These are phyloP conservation scores for Shiraia bambusicola DNA, from an alignment of 2,329 filamentous ascomycete genomes.

Conservation along the genomic window DNA sequence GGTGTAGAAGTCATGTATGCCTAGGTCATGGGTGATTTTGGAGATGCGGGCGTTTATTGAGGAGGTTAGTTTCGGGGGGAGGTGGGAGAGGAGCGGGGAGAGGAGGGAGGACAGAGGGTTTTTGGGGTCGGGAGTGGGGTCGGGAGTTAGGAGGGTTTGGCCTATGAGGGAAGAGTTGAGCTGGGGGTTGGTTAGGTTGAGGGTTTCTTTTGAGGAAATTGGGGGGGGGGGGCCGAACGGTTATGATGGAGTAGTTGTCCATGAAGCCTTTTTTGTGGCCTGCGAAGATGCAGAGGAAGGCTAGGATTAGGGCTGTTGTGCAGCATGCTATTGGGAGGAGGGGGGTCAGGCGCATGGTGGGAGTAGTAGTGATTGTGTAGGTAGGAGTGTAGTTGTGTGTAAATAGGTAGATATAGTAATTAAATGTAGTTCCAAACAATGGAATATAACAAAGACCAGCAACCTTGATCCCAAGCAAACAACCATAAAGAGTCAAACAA, in stretches of 20 bases:
- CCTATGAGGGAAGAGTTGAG: conserved; percentile 61
- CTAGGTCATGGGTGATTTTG: conserved; percentile 51
- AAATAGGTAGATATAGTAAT: background rate
- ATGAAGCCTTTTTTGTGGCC: conserved; percentile 59
- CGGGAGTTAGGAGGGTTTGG: conserved; percentile 31
- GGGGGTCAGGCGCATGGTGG: conserved; percentile 49
- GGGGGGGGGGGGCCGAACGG: conserved; percentile 41
- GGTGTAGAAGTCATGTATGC: conserved; percentile 63
- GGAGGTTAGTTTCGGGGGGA: conserved; percentile 36
- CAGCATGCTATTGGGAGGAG: conserved; percentile 55
- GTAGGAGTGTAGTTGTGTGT: conserved; percentile 2
- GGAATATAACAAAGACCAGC: background rate
- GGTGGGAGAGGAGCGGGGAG: conserved; percentile 36
- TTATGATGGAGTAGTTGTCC: conserved; percentile 59
- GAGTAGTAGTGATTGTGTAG: conserved; percentile 1
- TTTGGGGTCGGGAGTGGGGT: conserved; percentile 22
- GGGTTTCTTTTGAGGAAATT: background rate
- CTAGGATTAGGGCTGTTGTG: conserved; percentile 58
- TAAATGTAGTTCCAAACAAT: background rate
- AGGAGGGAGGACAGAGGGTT: conserved; percentile 29
- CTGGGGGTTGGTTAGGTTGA: conserved; percentile 28
- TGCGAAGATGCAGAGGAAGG: conserved; percentile 62
- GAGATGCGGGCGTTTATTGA: conserved; percentile 45
- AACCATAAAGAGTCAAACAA: too few species aligned
- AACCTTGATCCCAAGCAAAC: too few species aligned